Evolutionary conservation across 2,329 filamentous ascomycete species (phyloP).

Genomic region (Penicillium nordicum): DNA sequence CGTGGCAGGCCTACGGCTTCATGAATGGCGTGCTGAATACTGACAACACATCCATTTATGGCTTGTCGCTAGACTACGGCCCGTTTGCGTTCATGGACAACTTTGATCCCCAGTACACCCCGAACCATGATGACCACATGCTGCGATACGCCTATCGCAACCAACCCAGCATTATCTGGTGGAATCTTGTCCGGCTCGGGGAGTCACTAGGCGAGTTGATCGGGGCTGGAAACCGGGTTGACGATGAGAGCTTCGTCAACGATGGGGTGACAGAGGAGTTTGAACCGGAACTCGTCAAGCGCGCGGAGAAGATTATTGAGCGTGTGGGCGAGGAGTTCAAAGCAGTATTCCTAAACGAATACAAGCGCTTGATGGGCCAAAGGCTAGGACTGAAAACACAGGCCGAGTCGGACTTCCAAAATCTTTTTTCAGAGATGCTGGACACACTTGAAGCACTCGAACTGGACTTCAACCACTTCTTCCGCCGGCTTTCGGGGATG

Average conservation of each 20-base stretch:
- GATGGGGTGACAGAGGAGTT: conserved; percentile 70
- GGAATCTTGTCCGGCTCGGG: conserved; percentile 90
- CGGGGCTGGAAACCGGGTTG: conserved; percentile 69
- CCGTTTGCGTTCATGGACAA: conserved; percentile 98
- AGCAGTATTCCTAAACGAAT: conserved; percentile 80
- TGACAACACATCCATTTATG: conserved; percentile 90
- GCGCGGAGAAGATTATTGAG: conserved; percentile 80
- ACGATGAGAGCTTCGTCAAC: conserved; percentile 66
- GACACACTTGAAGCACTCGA: conserved; percentile 78
- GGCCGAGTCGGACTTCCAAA: conserved; percentile 72
- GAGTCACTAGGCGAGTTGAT: conserved; percentile 86
- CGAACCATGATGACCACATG: conserved; percentile 90
- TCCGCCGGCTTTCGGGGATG: conserved; percentile 70
- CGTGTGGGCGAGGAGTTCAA: conserved; percentile 84
- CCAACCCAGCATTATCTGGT: conserved; percentile 96
- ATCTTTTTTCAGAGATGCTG: conserved; percentile 75
- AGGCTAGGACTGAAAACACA: conserved; percentile 71
- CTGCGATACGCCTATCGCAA: conserved; percentile 89
- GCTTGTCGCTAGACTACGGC: conserved; percentile 88
- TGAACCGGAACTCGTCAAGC: conserved; percentile 66
- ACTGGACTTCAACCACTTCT: conserved; percentile 92
- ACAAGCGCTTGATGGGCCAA: conserved; percentile 76
- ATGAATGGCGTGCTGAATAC: conserved; percentile 98
- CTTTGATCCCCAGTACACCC: conserved; percentile 91
- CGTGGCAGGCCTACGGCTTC: conserved; percentile 98